Evolutionary conservation across 2,329 filamentous ascomycete species (phyloP), one percentile per base, ranked within the genome.

Genomic region (Penicillium fuscoglaucum): DNA sequence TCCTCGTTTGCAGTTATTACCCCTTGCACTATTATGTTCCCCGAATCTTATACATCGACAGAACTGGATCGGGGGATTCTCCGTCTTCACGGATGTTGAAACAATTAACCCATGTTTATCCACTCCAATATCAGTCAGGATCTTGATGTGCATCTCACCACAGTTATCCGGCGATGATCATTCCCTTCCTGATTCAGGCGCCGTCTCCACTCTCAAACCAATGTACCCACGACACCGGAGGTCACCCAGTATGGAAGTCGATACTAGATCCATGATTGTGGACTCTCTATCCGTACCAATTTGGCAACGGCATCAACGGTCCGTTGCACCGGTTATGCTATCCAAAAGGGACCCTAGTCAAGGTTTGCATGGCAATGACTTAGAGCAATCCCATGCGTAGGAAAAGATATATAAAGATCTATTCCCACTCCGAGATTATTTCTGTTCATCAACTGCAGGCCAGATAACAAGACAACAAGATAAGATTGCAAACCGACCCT

Each of bases 401-500:
- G 19, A 33, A 44, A 52, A 37, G 41, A 35, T 64, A 67, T 70
- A 71, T 68, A 71, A 67, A 57, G 52, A 51, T 29, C 35, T 15
- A 2, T 17, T 21, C 33, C 43, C 43, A 29, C 41, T 41, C 55
- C 46, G 13, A 35, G 17, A 29, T 57, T 28, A 21, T 46, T 50
- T 57, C 19, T 50, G 48, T 57, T 61, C 51, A 65, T 62, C 58
- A 68, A 53, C 60, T 69, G 64, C 68, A 63, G 68, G 68, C 59
- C 69, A 71, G 67, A 63, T 40, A 61, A 61, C 59, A 54, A 58
- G 35, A 37, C 29, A 57, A 53, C 39, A 60, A 26, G 12, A 28
- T 5, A 17, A 21, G 29, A 49, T 37, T 49, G 40, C 35, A 21
- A 57, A 61, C 56, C 60, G 29, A 55, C 49, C 45, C 52, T 58